A percentile compares a stretch with the other conserved stretches of the same genome.
phyloP scores from a whole-genome alignment of 2,329 filamentous ascomycete genomes.

The Alternaria hordeiaustralica region DNA sequence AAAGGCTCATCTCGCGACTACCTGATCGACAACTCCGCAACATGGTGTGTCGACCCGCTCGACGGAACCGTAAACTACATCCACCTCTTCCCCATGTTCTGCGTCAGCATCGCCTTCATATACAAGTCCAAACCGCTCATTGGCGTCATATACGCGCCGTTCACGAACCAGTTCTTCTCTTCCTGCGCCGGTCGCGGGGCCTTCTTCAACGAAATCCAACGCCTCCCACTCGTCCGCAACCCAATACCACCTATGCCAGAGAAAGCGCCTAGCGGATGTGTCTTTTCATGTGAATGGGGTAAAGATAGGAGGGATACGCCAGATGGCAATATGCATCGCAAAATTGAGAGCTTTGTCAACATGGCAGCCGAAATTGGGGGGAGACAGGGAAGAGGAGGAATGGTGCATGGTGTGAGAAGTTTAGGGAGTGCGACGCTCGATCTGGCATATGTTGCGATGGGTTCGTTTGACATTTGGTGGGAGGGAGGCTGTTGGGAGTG shows the following conservation, averaged over 20 bases:
- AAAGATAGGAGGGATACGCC: slow-evolving; percentile 73
- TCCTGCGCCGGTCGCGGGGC: slow-evolving; percentile 70
- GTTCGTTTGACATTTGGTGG: slow-evolving; percentile 82
- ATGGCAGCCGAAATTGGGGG: slow-evolving; percentile 73
- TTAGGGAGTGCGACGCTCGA: slow-evolving; percentile 76
- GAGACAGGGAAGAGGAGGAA: slow-evolving; percentile 71
- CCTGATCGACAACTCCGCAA: slow-evolving; percentile 68
- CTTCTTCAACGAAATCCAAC: slow-evolving; percentile 70
- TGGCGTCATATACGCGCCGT: slow-evolving; percentile 75
- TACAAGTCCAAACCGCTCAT: slow-evolving; percentile 66
- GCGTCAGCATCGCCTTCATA: slow-evolving; percentile 76
- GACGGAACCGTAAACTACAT: slow-evolving; percentile 85
- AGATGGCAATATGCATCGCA: slow-evolving; percentile 72
- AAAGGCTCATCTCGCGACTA: slow-evolving; percentile 71
- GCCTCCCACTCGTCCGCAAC: slow-evolving; percentile 67
- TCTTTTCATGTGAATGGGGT: slow-evolving; percentile 80
- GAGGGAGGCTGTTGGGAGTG: slow-evolving; percentile 84
- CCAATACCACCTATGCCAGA: slow-evolving; percentile 68
- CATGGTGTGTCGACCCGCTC: slow-evolving; percentile 79
- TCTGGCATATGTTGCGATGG: slow-evolving; percentile 77
- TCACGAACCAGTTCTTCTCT: slow-evolving; percentile 72
- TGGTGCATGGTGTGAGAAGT: slow-evolving; percentile 79
- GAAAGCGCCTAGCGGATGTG: slow-evolving; percentile 70
- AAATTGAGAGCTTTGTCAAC: slow-evolving; percentile 76
- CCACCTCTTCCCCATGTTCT: slow-evolving; percentile 82